Percentiles rank a stretch among this genome's conserved stretches.
Conservation (phyloP, 1,284 basidiomycete species). For the Grifola frondosa region DNA sequence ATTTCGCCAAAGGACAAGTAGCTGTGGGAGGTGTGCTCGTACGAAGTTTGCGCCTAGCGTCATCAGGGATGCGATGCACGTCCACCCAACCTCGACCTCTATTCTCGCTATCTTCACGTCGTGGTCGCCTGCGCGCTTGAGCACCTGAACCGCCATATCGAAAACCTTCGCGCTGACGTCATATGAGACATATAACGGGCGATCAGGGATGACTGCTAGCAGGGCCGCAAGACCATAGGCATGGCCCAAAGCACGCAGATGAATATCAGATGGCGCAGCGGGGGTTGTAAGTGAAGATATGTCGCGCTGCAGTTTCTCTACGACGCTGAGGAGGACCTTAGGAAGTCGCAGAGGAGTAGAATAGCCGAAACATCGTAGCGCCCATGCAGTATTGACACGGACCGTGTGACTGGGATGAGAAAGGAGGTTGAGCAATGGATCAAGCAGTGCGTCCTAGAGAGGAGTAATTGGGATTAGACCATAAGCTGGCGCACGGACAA, state of each 20-base stretch:
- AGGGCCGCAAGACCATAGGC: conserved; percentile 88
- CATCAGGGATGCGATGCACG: conserved; percentile 87
- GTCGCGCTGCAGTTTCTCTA: conserved; percentile 84
- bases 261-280: conserved; percentile 71
- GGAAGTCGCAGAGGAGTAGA: conserved; percentile 86
- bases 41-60: conserved; percentile 93
- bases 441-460: conserved; percentile 84
- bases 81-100: conserved; percentile 96
- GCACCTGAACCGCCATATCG: conserved; percentile 85
- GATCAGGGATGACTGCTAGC: conserved; percentile 81
- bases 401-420: conserved; percentile 87
- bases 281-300: conserved; percentile 68
- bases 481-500: background rate
- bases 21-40: conserved; percentile 86
- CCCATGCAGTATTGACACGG: conserved; percentile 84
- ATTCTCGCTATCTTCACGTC: conserved; percentile 79
- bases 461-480: conserved; percentile 1
- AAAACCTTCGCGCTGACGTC: conserved; percentile 91
- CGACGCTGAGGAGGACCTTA: conserved; percentile 71
- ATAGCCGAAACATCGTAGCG: conserved; percentile 87
- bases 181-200: conserved; percentile 93
- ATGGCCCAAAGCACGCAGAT: conserved; percentile 78
- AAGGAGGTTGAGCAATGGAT: conserved; percentile 84
- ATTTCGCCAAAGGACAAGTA: conserved; percentile 95
- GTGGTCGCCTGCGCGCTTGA: conserved; percentile 91